A percentile compares a stretch with the other conserved stretches of the same genome.
Evolutionary conservation across 2,329 filamentous ascomycete genomes (phyloP).

Genomic region (Immersiporthe knoxdaviesiana): DNA sequence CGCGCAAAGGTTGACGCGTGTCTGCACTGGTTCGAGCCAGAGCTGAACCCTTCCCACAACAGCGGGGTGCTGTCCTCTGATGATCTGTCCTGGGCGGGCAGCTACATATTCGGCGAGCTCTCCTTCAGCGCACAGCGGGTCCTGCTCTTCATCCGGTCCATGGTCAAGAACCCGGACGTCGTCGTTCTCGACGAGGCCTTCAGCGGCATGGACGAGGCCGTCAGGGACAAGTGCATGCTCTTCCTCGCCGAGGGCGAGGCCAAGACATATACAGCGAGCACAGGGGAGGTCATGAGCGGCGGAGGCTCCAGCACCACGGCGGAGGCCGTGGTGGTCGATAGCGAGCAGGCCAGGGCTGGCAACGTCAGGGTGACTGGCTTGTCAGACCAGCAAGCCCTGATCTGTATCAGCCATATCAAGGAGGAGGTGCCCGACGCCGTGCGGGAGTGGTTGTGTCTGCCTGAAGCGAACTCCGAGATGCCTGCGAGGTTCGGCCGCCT

Average conservation of each 20-base stretch:
- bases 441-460: constrained; percentile 83
- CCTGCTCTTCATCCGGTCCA: constrained; percentile 78
- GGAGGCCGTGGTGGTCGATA: constrained; percentile 48
- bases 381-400: constrained; percentile 72
- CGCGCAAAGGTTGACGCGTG: constrained; percentile 66
- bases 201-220: constrained; percentile 78
- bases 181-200: constrained; percentile 88
- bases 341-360: constrained; percentile 48
- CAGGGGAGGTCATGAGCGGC: constrained; percentile 8
- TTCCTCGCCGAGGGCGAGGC: constrained; percentile 72
- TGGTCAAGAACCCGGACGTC: constrained; percentile 80
- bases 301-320: constrained; percentile 24
- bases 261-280: constrained; percentile 44
- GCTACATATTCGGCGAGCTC: constrained; percentile 70
- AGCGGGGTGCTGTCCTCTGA: constrained; percentile 30
- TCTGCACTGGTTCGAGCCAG: constrained; percentile 76
- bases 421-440: constrained; percentile 88
- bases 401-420: constrained; percentile 89
- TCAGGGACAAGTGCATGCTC: constrained; percentile 83
- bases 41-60: constrained; percentile 65
- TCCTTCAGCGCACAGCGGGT: constrained; percentile 85
- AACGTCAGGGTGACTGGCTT: constrained; percentile 63
- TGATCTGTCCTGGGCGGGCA: constrained; percentile 65
- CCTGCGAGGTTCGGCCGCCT: constrained; percentile 68
- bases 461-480: constrained; percentile 68